These are phyloP conservation scores for Linnemannia zychae DNA, from an alignment of 192 early-diverging fungal genomes.

Conservation along the genomic window DNA sequence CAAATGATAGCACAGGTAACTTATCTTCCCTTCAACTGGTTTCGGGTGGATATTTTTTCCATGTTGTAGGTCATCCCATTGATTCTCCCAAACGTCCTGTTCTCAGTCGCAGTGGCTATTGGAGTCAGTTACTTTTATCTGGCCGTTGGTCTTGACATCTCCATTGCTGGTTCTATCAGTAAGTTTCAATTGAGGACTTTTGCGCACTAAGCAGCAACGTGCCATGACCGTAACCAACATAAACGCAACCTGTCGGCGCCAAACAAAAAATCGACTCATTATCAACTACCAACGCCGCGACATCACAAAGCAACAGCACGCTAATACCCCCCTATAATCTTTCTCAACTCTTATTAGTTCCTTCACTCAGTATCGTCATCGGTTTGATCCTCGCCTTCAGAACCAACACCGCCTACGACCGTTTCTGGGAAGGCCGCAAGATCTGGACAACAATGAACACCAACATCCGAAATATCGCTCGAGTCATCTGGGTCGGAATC, in stretches of 20 bases:
- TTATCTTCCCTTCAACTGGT: too few relatives aligned
- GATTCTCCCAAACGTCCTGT: slow-evolving; percentile 51
- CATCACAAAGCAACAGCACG: too few relatives aligned
- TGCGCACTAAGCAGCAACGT: background rate
- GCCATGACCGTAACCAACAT: background rate
- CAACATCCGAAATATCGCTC: slow-evolving; percentile 76
- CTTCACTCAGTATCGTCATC: slow-evolving; percentile 70
- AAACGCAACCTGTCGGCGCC: background rate
- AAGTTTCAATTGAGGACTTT: slow-evolving; percentile 1
- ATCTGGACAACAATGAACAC: slow-evolving; percentile 74
- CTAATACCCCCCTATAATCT: too few relatives aligned
- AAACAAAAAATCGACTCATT: too few relatives aligned
- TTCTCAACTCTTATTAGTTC: too few relatives aligned
- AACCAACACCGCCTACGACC: slow-evolving; percentile 81
- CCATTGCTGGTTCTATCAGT: slow-evolving; percentile 52
- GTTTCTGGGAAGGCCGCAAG: slow-evolving; percentile 86
- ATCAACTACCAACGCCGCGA: too few relatives aligned
- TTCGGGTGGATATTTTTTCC: too few relatives aligned
- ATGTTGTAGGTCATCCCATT: slow-evolving; percentile 46
- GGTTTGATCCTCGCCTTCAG: slow-evolving; percentile 87
- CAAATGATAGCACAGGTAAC: too few relatives aligned
- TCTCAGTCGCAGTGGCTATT: slow-evolving; percentile 37
- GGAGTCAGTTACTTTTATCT: slow-evolving; percentile 50
- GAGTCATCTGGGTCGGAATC: slow-evolving; percentile 77
- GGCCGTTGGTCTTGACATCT: slow-evolving; percentile 35